These are phyloP conservation scores for Trichomonas vaginalis DNA, from an alignment of 208 protist genomes.

Conservation along the genomic window DNA sequence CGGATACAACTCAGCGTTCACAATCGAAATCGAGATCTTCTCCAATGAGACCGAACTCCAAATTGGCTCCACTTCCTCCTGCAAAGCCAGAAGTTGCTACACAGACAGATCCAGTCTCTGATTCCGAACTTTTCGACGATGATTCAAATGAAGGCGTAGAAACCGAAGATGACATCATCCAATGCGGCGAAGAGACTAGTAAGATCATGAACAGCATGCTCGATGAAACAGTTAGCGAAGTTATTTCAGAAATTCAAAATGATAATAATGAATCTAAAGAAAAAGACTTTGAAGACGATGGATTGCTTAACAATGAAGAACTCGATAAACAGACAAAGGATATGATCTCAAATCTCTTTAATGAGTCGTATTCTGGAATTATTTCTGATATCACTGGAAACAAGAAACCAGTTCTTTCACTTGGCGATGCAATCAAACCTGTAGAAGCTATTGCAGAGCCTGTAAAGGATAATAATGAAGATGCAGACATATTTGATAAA, in stretches of 20 bases:
- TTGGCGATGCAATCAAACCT: background rate
- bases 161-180: background rate
- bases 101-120: background rate
- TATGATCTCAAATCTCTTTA: background rate
- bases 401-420: background rate
- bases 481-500: background rate
- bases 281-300: too few species aligned
- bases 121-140: background rate
- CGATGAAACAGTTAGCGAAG: background rate
- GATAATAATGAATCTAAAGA: background rate
- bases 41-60: background rate
- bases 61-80: background rate
- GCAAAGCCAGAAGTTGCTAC: background rate
- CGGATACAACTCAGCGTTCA: background rate
- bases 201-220: background rate
- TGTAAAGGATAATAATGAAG: background rate
- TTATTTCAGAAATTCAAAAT: background rate
- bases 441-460: background rate
- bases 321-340: background rate
- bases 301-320: background rate
- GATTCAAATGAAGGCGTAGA: background rate
- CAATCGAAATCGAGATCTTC: background rate
- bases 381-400: background rate
- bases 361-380: background rate
- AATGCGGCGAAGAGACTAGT: background rate